Evolutionary conservation across 2,329 filamentous ascomycete genomes (phyloP).

Genomic region (Chrysoporthe cubensis): DNA sequence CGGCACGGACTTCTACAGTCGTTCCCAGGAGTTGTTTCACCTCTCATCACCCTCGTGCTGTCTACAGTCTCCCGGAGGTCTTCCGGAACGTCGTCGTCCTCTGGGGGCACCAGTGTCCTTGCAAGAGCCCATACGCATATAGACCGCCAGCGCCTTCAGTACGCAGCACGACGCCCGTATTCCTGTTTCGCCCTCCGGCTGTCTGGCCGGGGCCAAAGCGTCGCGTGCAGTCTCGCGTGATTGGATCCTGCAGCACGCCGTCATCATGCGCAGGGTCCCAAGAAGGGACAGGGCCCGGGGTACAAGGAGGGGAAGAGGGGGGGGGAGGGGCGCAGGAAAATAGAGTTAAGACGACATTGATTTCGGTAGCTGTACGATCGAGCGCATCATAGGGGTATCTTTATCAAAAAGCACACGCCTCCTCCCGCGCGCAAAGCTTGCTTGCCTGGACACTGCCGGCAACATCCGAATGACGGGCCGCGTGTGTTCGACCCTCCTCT

Average conservation of each 20-base stretch:
- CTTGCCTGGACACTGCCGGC: not conserved
- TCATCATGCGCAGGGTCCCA: not conserved
- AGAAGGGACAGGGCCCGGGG: not conserved
- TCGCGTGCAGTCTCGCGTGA: not conserved
- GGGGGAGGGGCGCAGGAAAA: not conserved
- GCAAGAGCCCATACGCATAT: too few species aligned
- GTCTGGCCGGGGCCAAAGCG: not conserved
- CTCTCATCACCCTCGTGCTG: too few species aligned
- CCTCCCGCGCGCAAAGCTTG: not conserved
- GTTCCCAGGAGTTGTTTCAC: too few species aligned
- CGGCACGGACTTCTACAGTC: too few species aligned
- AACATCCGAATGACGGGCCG: constrained; percentile 2
- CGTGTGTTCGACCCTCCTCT: not conserved
- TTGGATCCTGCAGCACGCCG: not conserved
- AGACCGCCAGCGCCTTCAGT: too few species aligned
- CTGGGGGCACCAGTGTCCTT: too few species aligned
- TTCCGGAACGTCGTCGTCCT: too few species aligned
- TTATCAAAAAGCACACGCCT: constrained; percentile 17
- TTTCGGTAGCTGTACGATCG: constrained; percentile 11
- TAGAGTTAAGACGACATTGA: not conserved
- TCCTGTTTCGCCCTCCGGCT: not conserved
- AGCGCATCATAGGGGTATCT: constrained; percentile 21
- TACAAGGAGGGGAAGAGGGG: too few species aligned
- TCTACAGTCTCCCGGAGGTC: too few species aligned
- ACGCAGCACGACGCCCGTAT: not conserved